Evolutionary conservation across 495 filamentous ascomycete species (phyloP), one percentile per base, ranked within the genome.

Genomic region (Durotheca rogersii): DNA sequence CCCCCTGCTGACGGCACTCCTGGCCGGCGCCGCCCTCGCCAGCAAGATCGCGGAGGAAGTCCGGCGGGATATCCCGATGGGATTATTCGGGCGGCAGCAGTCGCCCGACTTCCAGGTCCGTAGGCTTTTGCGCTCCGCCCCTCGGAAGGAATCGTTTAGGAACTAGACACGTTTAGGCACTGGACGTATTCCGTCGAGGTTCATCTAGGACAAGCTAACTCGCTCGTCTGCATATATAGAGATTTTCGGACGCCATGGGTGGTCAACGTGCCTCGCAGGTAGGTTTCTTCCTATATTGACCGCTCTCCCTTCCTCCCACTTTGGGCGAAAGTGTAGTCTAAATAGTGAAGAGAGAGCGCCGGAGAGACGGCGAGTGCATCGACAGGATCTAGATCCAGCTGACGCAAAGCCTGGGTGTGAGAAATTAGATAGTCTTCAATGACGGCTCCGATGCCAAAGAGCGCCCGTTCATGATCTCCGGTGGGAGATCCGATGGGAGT

Each of bases 391-490:
- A n/a, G n/a, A n/a, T n/a, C n/a, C n/a, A n/a, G n/a, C n/a, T n/a
- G n/a, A n/a, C n/a, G n/a, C n/a, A n/a, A n/a, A 23, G 11, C 4
- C 14, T 10, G 9, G 46, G 51, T 20, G 51, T 23, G 0, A n/a
- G 10, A 37, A 27, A 12, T 4, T 20, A 59, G 56, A 54, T 59
- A 29, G 41, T 42, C 10, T 3, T 3, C 9, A 57, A 57, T 25
- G 33, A 46, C 27, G 53, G 27, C 23, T 0, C 3, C 17, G 45
- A 49, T 11, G 32, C 21, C 2, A 33, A 57, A 2, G 1, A 42
- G 27, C 53, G 69, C 20, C 74, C 73, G 9, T 80, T 75, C 53
- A 68, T 58, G 34, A 74, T 77, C 14, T 36, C 35, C 10, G 51
- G 51, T 25, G 47, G 50, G 6, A 15, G 25, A 23, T 42, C 44